Percentiles rank a stretch among this genome's conserved stretches.
Evolutionary conservation across 2,329 filamentous ascomycete genomes (phyloP).

Genomic region (Monilinia laxa): DNA sequence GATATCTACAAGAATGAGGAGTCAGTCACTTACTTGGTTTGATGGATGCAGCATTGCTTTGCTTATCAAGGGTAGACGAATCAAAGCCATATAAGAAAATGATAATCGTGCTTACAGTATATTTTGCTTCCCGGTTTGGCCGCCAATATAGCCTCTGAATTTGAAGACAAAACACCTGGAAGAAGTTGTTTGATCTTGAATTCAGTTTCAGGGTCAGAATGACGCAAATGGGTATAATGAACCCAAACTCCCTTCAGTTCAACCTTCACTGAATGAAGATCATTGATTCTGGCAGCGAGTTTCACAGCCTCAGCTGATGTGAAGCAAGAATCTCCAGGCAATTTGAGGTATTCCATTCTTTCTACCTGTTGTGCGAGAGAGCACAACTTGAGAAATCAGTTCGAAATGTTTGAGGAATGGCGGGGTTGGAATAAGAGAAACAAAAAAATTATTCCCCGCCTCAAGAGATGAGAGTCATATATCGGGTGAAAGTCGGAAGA

Average conservation of each 20-base stretch:
- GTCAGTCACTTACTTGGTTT: neutral
- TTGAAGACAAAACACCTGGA: slow-evolving; percentile 26
- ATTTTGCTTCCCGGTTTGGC: slow-evolving; percentile 22
- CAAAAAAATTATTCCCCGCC: slow-evolving; percentile 18
- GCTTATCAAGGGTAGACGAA: too few relatives aligned
- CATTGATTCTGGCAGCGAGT: slow-evolving; percentile 31
- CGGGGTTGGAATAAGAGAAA: slow-evolving; percentile 13
- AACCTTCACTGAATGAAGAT: slow-evolving; percentile 28
- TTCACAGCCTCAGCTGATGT: slow-evolving; percentile 37
- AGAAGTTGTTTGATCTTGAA: slow-evolving; percentile 35
- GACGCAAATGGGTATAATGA: slow-evolving; percentile 37
- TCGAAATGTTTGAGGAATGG: slow-evolving; percentile 11
- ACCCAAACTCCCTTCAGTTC: slow-evolving; percentile 36
- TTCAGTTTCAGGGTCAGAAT: slow-evolving; percentile 29
- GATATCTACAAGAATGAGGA: slow-evolving; percentile 54
- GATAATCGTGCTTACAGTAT: slow-evolving; percentile 10
- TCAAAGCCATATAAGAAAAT: neutral
- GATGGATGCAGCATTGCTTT: too few relatives aligned
- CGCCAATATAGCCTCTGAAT: slow-evolving; percentile 26
- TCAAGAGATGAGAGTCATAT: neutral
- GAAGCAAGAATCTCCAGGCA: slow-evolving; percentile 38
- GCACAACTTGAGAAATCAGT: slow-evolving; percentile 12
- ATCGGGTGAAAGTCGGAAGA: slow-evolving; percentile 3
- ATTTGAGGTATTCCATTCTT: slow-evolving; percentile 35
- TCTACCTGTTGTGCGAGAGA: slow-evolving; percentile 11